Conservation (phyloP, 1,284 basidiomycete species). For the Golubevia pallescens region DNA sequence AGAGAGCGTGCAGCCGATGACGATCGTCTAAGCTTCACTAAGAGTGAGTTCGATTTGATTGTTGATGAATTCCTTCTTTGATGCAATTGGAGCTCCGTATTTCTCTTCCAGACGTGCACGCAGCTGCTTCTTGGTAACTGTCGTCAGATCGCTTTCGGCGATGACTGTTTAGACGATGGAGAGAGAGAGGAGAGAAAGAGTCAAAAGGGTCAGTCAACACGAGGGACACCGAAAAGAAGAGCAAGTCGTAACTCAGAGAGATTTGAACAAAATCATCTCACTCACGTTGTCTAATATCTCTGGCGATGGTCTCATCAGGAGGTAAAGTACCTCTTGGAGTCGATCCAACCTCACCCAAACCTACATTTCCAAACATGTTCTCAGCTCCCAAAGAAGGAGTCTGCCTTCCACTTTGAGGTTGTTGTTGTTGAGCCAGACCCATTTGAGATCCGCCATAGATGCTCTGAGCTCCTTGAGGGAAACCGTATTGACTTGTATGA, state of each 20-base stretch:
- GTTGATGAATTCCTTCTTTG: slow-evolving; percentile 55
- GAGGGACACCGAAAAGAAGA: no score
- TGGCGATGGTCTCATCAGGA: slow-evolving; percentile 40
- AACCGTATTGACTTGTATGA: neutral
- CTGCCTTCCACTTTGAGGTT: no score
- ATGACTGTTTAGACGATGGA: slow-evolving; percentile 23
- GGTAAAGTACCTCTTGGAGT: slow-evolving; percentile 21
- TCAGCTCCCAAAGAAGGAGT: no score
- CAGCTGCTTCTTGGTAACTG: slow-evolving; percentile 51
- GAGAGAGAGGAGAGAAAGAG: neutral
- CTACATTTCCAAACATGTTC: no score
- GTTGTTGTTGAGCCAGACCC: no score
- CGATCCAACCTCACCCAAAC: no score
- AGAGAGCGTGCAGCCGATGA: neutral
- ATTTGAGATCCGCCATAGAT: no score
- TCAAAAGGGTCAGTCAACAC: neutral
- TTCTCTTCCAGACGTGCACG: slow-evolving; percentile 39
- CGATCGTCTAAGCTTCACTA: slow-evolving; percentile 9
- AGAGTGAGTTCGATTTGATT: slow-evolving; percentile 35
- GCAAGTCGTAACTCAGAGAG: no score
- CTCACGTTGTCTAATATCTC: slow-evolving; percentile 35
- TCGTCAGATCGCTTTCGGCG: slow-evolving; percentile 42
- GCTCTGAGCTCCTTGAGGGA: no score
- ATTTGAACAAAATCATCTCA: no score
- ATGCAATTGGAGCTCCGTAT: slow-evolving; percentile 40